Percentiles rank a stretch among this genome's conserved stretches.
phyloP scores from a whole-genome alignment of 2,329 filamentous ascomycete genomes.

The Trichoderma asperellum region DNA sequence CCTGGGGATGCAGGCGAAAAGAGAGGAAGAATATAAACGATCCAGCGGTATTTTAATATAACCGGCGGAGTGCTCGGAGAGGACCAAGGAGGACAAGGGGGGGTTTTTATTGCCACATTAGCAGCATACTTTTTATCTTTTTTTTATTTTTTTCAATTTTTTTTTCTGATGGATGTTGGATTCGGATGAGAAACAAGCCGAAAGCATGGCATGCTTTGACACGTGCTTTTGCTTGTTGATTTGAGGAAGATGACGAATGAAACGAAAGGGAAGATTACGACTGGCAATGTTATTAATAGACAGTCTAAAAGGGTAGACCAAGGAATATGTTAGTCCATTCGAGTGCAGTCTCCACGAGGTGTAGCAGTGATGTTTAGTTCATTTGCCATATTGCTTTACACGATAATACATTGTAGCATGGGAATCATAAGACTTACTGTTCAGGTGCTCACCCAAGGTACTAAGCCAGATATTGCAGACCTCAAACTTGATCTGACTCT shows the following conservation, averaged over 20 bases:
- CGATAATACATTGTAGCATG: no score
- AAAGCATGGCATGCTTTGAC: conserved; percentile 15
- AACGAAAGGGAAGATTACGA: conserved; percentile 31
- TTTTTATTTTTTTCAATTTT: neutral
- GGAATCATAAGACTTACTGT: no score
- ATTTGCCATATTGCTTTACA: neutral
- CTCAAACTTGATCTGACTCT: no score
- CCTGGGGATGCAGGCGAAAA: conserved; percentile 7
- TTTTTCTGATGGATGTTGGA: conserved; percentile 14
- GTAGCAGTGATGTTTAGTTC: neutral
- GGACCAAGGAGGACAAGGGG: conserved; percentile 1
- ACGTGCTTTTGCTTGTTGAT: conserved; percentile 20
- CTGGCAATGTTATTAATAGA: conserved; percentile 34
- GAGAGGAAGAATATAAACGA: conserved; percentile 15
- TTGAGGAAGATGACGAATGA: conserved; percentile 31
- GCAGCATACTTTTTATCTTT: conserved; percentile 3
- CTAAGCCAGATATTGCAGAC: no score
- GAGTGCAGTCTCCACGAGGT: neutral
- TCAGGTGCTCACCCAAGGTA: no score
- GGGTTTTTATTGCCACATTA: conserved; percentile 9
- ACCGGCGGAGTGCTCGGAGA: neutral
- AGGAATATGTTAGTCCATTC: conserved; percentile 15
- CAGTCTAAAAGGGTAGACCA: conserved; percentile 31
- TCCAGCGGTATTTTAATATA: conserved; percentile 14
- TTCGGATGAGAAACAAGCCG: conserved; percentile 6